Evolutionary conservation across 139 green algal genomes (phyloP), one percentile per base, ranked within the genome.

Genomic region (Chlorella sp.): DNA sequence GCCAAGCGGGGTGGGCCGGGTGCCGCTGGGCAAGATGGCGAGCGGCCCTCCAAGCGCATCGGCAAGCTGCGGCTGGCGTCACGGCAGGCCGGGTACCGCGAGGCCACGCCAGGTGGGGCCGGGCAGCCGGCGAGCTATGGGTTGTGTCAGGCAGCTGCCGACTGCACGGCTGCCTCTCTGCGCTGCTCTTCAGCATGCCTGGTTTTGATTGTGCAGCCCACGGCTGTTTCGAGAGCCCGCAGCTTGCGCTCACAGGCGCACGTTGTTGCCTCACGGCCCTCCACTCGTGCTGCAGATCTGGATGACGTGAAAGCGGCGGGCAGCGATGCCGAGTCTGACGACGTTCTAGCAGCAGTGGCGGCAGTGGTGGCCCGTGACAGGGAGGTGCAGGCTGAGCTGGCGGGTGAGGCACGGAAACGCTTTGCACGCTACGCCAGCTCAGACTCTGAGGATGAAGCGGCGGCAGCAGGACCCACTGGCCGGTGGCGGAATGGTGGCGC

Each of bases 91-190:
- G 87, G 75, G 7, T 70, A 86, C 28, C 62, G 87, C 11, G 87
- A 90, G 65, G 1, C 51, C 25, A 90, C 86, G 1, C 86, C 86
- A 56, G 80, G 80, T 85, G 55, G 0, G 65, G 18, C 18, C 23
- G 26, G 63, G 28, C 1, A 25, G 44, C 44, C 9, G 6, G 44
- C 9, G 1, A 16, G 23, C 6, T 23, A 41, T 21, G 38, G 38
- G 21, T 39, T 32, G 3, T 57, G 2, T 30, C 28, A 38, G n/a
- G n/a, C n/a, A n/a, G n/a, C n/a, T n/a, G n/a, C n/a, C n/a, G n/a
- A 23, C 62, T 34, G 23, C 23, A 32, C 1, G 21, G 62, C 20
- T 2, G 62, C 7, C 32, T 1, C 23, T 32, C 23, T 28, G 62
- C 20, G 12, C 17, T 34, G 36, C 25, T 69, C 4, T 67, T 67